Percentiles rank a stretch among this genome's conserved stretches.
phyloP scores from a whole-genome alignment of 129 eudicot species.

The Lactuca sativa region DNA sequence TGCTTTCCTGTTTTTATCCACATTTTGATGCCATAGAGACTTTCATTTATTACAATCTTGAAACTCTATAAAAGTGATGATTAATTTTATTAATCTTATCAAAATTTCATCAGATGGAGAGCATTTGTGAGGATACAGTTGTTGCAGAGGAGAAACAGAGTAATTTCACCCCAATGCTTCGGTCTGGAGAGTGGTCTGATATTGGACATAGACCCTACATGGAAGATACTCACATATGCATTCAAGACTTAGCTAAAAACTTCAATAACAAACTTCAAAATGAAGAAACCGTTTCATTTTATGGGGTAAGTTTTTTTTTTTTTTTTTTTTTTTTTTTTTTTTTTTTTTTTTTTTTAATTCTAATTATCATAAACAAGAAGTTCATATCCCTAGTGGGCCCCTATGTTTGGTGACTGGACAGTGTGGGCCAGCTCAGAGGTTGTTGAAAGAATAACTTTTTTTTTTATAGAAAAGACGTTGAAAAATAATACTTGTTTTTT shows the following conservation, averaged over 20 bases:
- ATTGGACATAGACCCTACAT: constrained; percentile 78
- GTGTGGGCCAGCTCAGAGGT: background rate
- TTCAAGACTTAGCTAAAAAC: constrained; percentile 69
- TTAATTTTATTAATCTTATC: background rate
- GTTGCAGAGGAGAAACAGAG: constrained; percentile 45
- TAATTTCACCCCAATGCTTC: constrained; percentile 61
- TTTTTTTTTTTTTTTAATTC: constrained; percentile 15
- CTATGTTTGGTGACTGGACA: background rate
- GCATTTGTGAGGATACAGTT: constrained; percentile 64
- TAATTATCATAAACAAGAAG: background rate
- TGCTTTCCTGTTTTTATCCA: background rate
- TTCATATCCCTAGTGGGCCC: background rate
- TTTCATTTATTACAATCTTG: too few species aligned
- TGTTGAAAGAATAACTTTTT: background rate
- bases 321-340: constrained; percentile 17
- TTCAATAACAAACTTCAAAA: constrained; percentile 45
- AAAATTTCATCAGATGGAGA: constrained; percentile 56
- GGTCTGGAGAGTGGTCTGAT: constrained; percentile 90
- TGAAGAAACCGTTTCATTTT: constrained; percentile 79
- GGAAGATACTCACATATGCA: constrained; percentile 94
- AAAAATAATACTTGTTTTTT: constrained; percentile 10
- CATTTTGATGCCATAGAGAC: background rate
- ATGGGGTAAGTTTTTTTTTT: constrained; percentile 69
- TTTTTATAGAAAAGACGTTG: background rate
- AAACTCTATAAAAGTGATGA: background rate